These are phyloP conservation scores for Vitis hybrid DNA, from an alignment of 177 flowering plant genomes.

Conservation along the genomic window DNA sequence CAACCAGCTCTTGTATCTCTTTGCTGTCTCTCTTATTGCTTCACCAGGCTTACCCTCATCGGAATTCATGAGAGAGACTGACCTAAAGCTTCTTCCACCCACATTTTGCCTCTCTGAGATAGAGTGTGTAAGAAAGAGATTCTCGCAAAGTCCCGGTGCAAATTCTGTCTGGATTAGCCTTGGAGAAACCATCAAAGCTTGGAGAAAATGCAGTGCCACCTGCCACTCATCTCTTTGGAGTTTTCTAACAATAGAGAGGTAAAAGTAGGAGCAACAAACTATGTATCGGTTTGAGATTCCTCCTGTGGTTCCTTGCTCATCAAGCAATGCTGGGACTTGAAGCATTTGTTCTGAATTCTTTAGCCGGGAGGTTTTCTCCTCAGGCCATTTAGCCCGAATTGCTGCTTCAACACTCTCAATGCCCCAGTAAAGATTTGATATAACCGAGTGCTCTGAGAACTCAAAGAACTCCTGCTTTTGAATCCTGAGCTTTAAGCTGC, in stretches of 20 bases:
- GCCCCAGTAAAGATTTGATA: constrained; percentile 70
- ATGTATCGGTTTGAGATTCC: constrained; percentile 51
- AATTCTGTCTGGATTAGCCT: constrained; percentile 35
- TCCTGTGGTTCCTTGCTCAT: constrained; percentile 55
- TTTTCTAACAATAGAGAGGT: constrained; percentile 55
- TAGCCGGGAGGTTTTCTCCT: constrained; percentile 33
- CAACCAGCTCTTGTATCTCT: constrained; percentile 64
- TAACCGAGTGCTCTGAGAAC: constrained; percentile 49
- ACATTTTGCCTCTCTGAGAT: background rate
- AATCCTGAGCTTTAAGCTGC: constrained; percentile 34
- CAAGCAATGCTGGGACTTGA: constrained; percentile 70
- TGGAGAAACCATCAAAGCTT: constrained; percentile 61
- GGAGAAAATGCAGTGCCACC: constrained; percentile 69
- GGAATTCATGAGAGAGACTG: constrained; percentile 3
- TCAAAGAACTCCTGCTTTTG: constrained; percentile 50
- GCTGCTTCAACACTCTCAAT: constrained; percentile 51
- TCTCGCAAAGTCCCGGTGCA: constrained; percentile 48
- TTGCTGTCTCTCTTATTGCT: constrained; percentile 41
- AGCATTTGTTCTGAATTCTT: constrained; percentile 61
- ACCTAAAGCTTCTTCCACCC: constrained; percentile 4
- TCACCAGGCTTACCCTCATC: constrained; percentile 33
- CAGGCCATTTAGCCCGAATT: constrained; percentile 27
- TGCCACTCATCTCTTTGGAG: constrained; percentile 64
- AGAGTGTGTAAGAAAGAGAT: constrained; percentile 24
- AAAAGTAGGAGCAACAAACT: constrained; percentile 61